Conservation (phyloP, 2,329 filamentous ascomycete genomes). For the Colletotrichum sojae region DNA sequence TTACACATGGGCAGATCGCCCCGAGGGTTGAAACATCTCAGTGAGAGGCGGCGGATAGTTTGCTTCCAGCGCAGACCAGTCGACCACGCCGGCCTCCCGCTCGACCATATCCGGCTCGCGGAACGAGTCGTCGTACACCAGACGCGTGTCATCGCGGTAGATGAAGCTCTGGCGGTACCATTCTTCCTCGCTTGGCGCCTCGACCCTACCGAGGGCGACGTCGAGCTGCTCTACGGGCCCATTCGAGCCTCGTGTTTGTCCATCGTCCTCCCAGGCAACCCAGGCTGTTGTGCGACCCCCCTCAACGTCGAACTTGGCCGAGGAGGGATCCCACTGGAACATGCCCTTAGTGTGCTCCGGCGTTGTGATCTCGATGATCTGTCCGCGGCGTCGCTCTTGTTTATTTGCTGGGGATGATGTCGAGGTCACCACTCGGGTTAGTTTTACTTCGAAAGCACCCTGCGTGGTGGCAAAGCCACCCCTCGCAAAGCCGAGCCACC, state of each 20-base stretch:
- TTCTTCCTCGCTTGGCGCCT: constrained; percentile 36
- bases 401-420: constrained; percentile 20
- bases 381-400: constrained; percentile 26
- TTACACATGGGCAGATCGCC: constrained; percentile 1
- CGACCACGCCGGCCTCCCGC: constrained; percentile 35
- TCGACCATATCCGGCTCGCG: constrained; percentile 25
- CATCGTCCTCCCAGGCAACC: constrained; percentile 36
- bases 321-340: constrained; percentile 41
- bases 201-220: constrained; percentile 28
- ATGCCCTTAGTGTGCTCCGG: constrained; percentile 41
- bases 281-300: constrained; percentile 34
- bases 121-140: constrained; percentile 38
- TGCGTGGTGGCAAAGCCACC: constrained; percentile 53
- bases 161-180: constrained; percentile 40
- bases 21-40: constrained; percentile 14
- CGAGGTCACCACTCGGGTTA: constrained; percentile 43
- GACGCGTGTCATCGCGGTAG: constrained; percentile 33
- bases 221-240: constrained; percentile 38
- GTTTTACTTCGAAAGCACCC: constrained; percentile 52
- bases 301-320: constrained; percentile 31
- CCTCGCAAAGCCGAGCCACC: constrained; percentile 51
- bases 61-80: constrained; percentile 41
- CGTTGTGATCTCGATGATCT: constrained; percentile 36
- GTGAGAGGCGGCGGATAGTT: constrained; percentile 35
- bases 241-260: constrained; percentile 1